Percentiles rank a stretch among this genome's conserved stretches.
Evolutionary conservation across 2,329 filamentous ascomycete genomes (phyloP).

Genomic region (Sclerotinia glacialis): DNA sequence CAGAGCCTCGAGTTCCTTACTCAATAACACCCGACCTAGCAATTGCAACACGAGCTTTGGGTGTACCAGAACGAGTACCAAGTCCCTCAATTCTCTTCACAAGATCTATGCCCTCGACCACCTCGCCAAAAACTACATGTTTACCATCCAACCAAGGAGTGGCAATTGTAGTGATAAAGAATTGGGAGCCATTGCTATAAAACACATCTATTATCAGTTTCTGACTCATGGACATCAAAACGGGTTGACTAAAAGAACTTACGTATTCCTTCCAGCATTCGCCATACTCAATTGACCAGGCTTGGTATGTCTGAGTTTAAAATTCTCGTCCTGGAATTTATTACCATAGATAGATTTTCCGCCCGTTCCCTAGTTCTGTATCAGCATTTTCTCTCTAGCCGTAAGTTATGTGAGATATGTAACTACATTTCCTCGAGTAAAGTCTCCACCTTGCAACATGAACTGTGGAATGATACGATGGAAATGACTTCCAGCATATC

Average conservation of each 20-base stretch:
- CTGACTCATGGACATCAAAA: background rate
- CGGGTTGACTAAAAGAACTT: slow-evolving; percentile 47
- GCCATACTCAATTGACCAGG: slow-evolving; percentile 89
- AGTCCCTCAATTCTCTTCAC: slow-evolving; percentile 62
- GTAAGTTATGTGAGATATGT: too few relatives aligned
- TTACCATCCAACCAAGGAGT: slow-evolving; percentile 93
- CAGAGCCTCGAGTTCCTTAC: background rate
- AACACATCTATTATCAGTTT: slow-evolving; percentile 40
- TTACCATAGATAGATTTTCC: slow-evolving; percentile 93
- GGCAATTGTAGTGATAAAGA: slow-evolving; percentile 92
- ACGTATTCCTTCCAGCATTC: slow-evolving; percentile 93
- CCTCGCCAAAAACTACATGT: slow-evolving; percentile 89
- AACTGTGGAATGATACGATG: slow-evolving; percentile 90
- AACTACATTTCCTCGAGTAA: slow-evolving; percentile 83
- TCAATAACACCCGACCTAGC: slow-evolving; percentile 46
- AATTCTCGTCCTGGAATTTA: slow-evolving; percentile 94
- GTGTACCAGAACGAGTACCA: slow-evolving; percentile 54
- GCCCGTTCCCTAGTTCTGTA: slow-evolving; percentile 63
- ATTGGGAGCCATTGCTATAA: slow-evolving; percentile 91
- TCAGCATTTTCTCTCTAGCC: slow-evolving; percentile 64
- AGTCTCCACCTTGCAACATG: slow-evolving; percentile 96
- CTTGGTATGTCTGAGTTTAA: slow-evolving; percentile 67
- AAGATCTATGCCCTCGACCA: slow-evolving; percentile 49
- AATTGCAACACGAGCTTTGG: slow-evolving; percentile 55
- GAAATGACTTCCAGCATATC: slow-evolving; percentile 81